These are phyloP conservation scores for Sclerotinia trifoliorum DNA, from an alignment of 2,329 filamentous ascomycete genomes.

Conservation along the genomic window DNA sequence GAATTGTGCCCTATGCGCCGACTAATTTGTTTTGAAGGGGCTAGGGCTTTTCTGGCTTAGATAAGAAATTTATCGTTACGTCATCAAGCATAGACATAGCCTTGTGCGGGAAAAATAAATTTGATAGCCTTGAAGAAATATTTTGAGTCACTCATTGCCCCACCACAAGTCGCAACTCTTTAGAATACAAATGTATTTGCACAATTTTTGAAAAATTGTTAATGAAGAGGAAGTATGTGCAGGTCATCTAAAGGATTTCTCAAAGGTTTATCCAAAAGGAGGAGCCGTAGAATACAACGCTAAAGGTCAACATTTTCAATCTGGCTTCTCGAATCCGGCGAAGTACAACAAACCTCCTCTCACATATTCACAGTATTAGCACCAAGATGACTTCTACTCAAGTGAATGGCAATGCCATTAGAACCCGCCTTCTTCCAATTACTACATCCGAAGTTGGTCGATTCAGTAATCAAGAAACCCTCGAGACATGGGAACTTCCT, in stretches of 20 bases:
- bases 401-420: slow-evolving; percentile 25
- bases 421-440: slow-evolving; percentile 35
- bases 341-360: slow-evolving; percentile 24
- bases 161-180: slow-evolving; percentile 9
- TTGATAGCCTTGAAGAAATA: slow-evolving; percentile 9
- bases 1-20: not conserved
- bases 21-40: not conserved
- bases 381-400: slow-evolving; percentile 31
- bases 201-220: not conserved
- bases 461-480: slow-evolving; percentile 31
- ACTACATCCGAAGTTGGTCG: slow-evolving; percentile 28
- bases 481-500: slow-evolving; percentile 37
- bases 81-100: not conserved
- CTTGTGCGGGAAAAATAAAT: slow-evolving; percentile 4
- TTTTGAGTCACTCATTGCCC: slow-evolving; percentile 15
- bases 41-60: not conserved
- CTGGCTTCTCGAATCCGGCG: slow-evolving; percentile 29
- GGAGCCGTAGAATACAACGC: slow-evolving; percentile 36
- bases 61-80: not conserved
- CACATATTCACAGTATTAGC: slow-evolving; percentile 14
- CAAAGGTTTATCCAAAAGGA: slow-evolving; percentile 34
- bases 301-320: slow-evolving; percentile 25
- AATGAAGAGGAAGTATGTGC: slow-evolving; percentile 32
- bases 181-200: slow-evolving; percentile 14
- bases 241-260: slow-evolving; percentile 24